Percentiles rank a stretch among this genome's conserved stretches.
These are phyloP conservation scores for Podospora appendiculata DNA, from an alignment of 495 filamentous ascomycete genomes.

Conservation along the genomic window DNA sequence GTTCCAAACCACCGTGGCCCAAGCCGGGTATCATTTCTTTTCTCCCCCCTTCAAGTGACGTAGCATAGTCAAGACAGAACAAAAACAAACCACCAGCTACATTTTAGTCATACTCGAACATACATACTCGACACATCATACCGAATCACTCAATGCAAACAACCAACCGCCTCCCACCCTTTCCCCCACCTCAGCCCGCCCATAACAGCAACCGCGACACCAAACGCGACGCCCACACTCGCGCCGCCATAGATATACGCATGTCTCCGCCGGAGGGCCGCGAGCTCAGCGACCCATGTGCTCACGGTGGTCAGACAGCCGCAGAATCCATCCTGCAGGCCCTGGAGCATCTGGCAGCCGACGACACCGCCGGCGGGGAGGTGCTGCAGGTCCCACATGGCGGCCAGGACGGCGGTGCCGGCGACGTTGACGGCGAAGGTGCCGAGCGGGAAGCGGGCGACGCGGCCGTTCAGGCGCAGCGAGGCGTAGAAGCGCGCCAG, in stretches of 20 bases:
- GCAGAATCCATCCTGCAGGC: constrained; percentile 85
- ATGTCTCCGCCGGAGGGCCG: constrained; percentile 54
- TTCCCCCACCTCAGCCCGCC: constrained; percentile 72
- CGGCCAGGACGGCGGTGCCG: constrained; percentile 57
- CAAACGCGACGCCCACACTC: constrained; percentile 60
- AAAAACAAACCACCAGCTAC: too few species aligned
- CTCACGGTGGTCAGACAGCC: constrained; percentile 87
- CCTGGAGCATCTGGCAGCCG: constrained; percentile 75
- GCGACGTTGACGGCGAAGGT: constrained; percentile 81
- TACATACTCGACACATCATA: too few species aligned
- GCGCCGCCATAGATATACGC: constrained; percentile 66
- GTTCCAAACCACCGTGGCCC: too few species aligned
- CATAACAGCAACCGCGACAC: constrained; percentile 64
- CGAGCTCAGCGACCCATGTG: constrained; percentile 82
- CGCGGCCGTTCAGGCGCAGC: constrained; percentile 56
- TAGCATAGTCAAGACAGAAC: too few species aligned
- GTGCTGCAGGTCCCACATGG: constrained; percentile 71
- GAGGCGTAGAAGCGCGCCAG: constrained; percentile 66
- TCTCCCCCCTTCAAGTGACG: too few species aligned
- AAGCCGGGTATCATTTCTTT: too few species aligned
- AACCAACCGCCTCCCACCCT: constrained; percentile 49
- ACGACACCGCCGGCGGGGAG: constrained; percentile 36
- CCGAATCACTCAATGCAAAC: constrained; percentile 14
- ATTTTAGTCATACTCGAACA: too few species aligned
- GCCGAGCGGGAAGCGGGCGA: constrained; percentile 71